Evolutionary conservation across 2,329 filamentous ascomycete genomes (phyloP).

Genomic region (Colletotrichum eleusines): DNA sequence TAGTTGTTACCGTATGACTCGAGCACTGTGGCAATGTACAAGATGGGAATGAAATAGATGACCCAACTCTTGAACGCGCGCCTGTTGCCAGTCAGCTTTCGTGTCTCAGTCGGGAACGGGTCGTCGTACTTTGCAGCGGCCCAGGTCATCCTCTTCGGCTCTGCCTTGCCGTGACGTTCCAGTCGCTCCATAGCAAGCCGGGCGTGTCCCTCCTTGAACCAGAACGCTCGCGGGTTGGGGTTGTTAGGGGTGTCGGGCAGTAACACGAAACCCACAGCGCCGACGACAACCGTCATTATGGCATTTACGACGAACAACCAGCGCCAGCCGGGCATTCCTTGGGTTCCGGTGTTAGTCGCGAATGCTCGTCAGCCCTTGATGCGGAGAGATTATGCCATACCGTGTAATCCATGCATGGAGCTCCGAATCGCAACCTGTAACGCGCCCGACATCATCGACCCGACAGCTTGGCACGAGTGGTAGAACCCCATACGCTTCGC

Average conservation of each 20-base stretch:
- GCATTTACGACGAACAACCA: constrained; percentile 58
- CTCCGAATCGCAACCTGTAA: constrained; percentile 62
- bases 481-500: constrained; percentile 65
- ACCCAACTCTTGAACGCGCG: constrained; percentile 39
- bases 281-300: constrained; percentile 44
- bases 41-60: constrained; percentile 34
- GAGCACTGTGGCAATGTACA: constrained; percentile 38
- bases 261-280: constrained; percentile 38
- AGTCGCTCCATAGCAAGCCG: constrained; percentile 36
- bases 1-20: constrained; percentile 37
- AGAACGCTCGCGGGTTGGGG: constrained; percentile 42
- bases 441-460: constrained; percentile 68
- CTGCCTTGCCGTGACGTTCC: constrained; percentile 38
- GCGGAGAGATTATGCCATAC: neutral
- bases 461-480: constrained; percentile 63
- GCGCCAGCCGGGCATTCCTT: constrained; percentile 54
- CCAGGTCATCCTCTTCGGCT: constrained; percentile 47
- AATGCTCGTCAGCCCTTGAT: constrained; percentile 55
- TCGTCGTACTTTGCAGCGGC: constrained; percentile 43
- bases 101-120: neutral
- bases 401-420: constrained; percentile 39
- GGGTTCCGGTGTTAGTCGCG: constrained; percentile 57
- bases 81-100: constrained; percentile 15
- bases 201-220: constrained; percentile 37
- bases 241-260: constrained; percentile 45